Conservation (phyloP, 257 asterid species). For the Ilex asprella region DNA sequence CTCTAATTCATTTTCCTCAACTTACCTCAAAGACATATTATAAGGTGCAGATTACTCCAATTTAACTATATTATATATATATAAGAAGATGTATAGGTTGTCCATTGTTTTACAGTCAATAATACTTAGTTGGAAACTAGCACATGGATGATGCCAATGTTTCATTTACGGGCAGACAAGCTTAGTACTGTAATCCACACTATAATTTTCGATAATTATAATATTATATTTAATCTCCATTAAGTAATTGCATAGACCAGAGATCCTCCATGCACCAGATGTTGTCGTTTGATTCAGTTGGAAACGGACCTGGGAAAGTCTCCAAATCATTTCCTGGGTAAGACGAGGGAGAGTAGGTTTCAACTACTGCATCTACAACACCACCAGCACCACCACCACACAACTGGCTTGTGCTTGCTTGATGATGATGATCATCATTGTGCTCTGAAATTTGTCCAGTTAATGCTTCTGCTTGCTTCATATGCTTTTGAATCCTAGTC, state of each 20-base stretch:
- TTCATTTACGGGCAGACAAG: too few species aligned
- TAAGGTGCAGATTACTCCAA: too few species aligned
- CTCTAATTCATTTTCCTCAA: too few species aligned
- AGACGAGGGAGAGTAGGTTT: conserved; percentile 59
- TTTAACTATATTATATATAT: too few species aligned
- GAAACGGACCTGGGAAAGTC: conserved; percentile 37
- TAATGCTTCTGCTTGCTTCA: conserved; percentile 45
- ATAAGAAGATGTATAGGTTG: too few species aligned
- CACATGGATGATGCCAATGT: not conserved
- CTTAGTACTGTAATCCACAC: too few species aligned
- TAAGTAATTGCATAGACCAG: conserved; percentile 78
- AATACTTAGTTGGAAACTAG: not conserved
- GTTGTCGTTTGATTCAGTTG: conserved; percentile 47
- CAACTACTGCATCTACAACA: conserved; percentile 23
- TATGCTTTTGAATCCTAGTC: conserved; percentile 82
- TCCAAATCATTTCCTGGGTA: conserved; percentile 34
- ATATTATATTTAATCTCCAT: conserved; percentile 33
- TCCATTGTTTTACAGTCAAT: too few species aligned
- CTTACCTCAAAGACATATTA: too few species aligned
- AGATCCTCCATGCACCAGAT: conserved; percentile 93
- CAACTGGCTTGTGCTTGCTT: conserved; percentile 24
- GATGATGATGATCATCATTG: conserved; percentile 24
- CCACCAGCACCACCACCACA: not conserved
- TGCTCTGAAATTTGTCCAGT: conserved; percentile 22
- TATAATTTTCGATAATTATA: too few species aligned